These are phyloP conservation scores for Agroathelia rolfsii DNA, from an alignment of 1,284 basidiomycete genomes.

Conservation along the genomic window DNA sequence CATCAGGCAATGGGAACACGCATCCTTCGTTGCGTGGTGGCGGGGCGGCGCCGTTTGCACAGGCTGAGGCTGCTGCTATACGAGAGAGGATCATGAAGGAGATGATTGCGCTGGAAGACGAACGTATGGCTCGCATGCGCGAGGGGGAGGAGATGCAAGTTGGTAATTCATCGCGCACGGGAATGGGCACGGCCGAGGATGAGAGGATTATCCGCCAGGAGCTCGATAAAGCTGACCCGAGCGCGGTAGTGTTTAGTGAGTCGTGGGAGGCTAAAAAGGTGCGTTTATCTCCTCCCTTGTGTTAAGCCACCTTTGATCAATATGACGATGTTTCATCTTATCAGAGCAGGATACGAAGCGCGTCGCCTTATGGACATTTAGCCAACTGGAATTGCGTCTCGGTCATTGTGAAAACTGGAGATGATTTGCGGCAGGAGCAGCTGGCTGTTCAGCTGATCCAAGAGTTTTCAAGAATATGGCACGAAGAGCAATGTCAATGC, in stretches of 20 bases:
- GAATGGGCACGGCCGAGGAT: constrained; percentile 71
- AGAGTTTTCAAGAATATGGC: constrained; percentile 92
- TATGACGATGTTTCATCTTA: too few relatives aligned
- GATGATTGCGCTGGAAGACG: constrained; percentile 95
- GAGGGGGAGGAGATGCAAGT: too few relatives aligned
- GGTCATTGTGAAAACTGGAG: constrained; percentile 98
- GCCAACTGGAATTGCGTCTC: constrained; percentile 83
- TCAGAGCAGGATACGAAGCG: constrained; percentile 81
- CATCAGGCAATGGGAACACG: constrained; percentile 16
- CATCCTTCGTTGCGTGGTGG: constrained; percentile 22
- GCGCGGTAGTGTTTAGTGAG: constrained; percentile 89
- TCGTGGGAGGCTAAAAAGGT: constrained; percentile 94
- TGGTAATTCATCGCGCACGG: too few relatives aligned
- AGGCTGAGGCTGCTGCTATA: constrained; percentile 81
- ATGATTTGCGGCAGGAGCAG: constrained; percentile 95
- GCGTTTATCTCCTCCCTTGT: constrained; percentile 10
- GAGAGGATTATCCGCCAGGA: constrained; percentile 89
- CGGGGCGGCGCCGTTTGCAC: constrained; percentile 67
- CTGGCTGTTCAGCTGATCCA: constrained; percentile 92
- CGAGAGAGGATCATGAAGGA: constrained; percentile 96
- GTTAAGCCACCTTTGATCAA: constrained; percentile 6
- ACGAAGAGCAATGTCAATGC: constrained; percentile 82
- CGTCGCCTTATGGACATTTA: constrained; percentile 93
- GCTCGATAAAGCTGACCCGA: constrained; percentile 95
- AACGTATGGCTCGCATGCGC: constrained; percentile 92